A percentile compares a stretch with the other conserved stretches of the same genome.
phyloP scores from a whole-genome alignment of 257 asterid genomes.

The Nicotiana paniculata region DNA sequence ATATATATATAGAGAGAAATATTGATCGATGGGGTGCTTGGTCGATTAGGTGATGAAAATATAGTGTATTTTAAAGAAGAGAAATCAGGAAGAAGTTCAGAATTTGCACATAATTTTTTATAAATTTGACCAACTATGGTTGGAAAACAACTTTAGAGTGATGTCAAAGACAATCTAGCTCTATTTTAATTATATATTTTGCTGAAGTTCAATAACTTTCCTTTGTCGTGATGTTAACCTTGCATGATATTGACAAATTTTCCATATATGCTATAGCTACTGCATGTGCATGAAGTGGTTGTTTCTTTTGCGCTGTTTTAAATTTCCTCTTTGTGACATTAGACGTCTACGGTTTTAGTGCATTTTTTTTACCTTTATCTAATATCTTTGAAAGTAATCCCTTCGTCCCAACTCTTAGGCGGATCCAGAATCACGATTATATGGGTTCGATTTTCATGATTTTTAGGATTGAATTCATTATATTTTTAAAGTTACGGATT shows the following conservation, averaged over 20 bases:
- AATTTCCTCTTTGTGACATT: too few species aligned
- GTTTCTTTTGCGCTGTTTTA: neutral
- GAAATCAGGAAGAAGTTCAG: neutral
- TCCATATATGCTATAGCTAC: neutral
- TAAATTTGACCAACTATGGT: constrained; percentile 8
- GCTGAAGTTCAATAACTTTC: neutral
- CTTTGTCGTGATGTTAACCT: neutral
- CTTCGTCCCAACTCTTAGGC: too few species aligned
- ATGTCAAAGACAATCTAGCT: constrained; percentile 26
- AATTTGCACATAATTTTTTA: neutral
- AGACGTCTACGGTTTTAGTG: neutral
- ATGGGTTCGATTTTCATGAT: too few species aligned
- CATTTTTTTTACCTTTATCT: neutral
- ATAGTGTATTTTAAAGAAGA: neutral
- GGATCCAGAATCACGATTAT: too few species aligned
- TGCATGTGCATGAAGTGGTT: too few species aligned
- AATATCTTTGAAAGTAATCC: too few species aligned
- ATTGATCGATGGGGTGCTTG: constrained; percentile 25
- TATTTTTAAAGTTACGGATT: too few species aligned
- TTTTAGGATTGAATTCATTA: too few species aligned
- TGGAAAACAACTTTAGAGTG: constrained; percentile 30
- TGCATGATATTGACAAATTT: neutral
- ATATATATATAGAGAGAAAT: neutral
- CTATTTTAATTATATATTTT: neutral
- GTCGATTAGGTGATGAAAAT: constrained; percentile 23